Conservation (phyloP, 768 basidiomycete species). For the Lenzites betulinus region DNA sequence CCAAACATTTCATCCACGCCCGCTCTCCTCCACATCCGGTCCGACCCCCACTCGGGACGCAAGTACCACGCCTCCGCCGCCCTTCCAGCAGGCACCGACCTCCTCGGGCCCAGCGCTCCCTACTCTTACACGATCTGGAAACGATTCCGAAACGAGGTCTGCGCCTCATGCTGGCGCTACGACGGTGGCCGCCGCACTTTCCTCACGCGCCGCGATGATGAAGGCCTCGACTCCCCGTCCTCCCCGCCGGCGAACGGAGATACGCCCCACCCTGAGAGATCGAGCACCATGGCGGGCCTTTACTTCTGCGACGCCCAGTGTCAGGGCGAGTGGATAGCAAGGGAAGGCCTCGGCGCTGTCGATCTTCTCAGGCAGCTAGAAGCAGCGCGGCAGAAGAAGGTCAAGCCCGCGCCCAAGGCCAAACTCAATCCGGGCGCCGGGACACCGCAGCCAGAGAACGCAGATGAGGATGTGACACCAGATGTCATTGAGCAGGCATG, state of each 20-base stretch:
- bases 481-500: slow-evolving; percentile 48
- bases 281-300: slow-evolving; percentile 37
- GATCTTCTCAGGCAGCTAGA: slow-evolving; percentile 25
- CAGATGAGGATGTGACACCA: slow-evolving; percentile 34
- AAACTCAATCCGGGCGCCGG: slow-evolving; percentile 18
- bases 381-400: slow-evolving; percentile 24
- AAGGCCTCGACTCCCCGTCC: slow-evolving; percentile 3
- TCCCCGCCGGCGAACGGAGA: not conserved
- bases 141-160: slow-evolving; percentile 67
- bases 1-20: slow-evolving; percentile 1
- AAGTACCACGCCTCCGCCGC: slow-evolving; percentile 25
- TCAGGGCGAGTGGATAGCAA: slow-evolving; percentile 43
- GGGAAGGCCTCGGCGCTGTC: slow-evolving; percentile 26
- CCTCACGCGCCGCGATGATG: slow-evolving; percentile 31
- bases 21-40: slow-evolving; percentile 16
- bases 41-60: slow-evolving; percentile 25
- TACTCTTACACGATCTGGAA: slow-evolving; percentile 61
- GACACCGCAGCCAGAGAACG: not conserved
- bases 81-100: slow-evolving; percentile 18
- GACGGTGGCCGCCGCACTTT: slow-evolving; percentile 40
- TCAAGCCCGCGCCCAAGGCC: slow-evolving; percentile 23
- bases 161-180: slow-evolving; percentile 65
- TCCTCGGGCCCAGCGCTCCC: slow-evolving; percentile 40
- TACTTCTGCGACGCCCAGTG: slow-evolving; percentile 62
- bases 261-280: not conserved